Conservation (phyloP, 2,329 filamentous ascomycete genomes). For the Endoconidiophora polonica region DNA sequence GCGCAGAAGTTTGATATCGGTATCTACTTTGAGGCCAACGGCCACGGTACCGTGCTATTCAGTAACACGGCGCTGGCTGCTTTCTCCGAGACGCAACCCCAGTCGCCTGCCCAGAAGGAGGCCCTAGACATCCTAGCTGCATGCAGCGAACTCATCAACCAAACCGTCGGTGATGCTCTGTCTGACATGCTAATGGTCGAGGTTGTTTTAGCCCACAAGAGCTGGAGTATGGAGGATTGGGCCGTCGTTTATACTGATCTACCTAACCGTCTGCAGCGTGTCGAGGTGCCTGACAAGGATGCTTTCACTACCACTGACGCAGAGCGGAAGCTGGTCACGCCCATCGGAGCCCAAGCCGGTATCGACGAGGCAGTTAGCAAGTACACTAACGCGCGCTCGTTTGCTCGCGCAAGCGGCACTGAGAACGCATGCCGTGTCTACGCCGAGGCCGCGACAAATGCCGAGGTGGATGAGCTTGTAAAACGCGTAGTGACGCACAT, state of each 20-base stretch:
- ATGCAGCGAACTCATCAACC: conserved; percentile 85
- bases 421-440: conserved; percentile 95
- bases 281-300: conserved; percentile 75
- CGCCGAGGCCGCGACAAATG: conserved; percentile 77
- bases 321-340: conserved; percentile 70
- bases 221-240: conserved; percentile 83
- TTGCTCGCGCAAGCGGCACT: conserved; percentile 83
- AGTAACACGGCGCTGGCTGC: conserved; percentile 64
- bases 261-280: conserved; percentile 85
- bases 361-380: conserved; percentile 82
- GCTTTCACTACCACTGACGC: conserved; percentile 85
- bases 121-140: conserved; percentile 73
- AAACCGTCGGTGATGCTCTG: conserved; percentile 89
- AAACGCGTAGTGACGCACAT: conserved; percentile 66
- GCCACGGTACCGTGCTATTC: conserved; percentile 92
- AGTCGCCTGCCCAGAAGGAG: conserved; percentile 81
- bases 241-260: conserved; percentile 82
- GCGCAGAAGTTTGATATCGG: conserved; percentile 88
- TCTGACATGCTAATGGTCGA: conserved; percentile 94
- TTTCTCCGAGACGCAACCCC: conserved; percentile 64
- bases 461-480: conserved; percentile 81
- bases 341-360: conserved; percentile 61
- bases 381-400: conserved; percentile 76
- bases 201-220: conserved; percentile 88
- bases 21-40: conserved; percentile 97